phyloP scores from a whole-genome alignment of 768 basidiomycete species.

The Pisolithus orientalis region DNA sequence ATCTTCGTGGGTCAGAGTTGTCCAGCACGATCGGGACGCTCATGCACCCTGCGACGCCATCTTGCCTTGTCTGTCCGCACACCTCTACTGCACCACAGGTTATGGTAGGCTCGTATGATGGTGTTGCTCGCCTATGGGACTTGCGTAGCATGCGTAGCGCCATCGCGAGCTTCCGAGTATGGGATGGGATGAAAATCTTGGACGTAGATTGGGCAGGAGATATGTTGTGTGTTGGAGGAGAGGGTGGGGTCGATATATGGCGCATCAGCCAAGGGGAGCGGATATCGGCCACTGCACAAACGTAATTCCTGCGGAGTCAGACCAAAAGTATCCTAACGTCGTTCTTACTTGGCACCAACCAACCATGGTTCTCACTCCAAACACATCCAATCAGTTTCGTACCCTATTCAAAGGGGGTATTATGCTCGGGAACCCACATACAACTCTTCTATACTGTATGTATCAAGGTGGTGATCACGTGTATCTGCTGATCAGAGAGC shows the following conservation, averaged over 20 bases:
- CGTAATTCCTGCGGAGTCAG: not conserved
- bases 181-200: slow-evolving; percentile 57
- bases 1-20: slow-evolving; percentile 45
- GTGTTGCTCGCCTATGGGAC: slow-evolving; percentile 74
- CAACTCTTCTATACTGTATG: not conserved
- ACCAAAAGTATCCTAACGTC: not conserved
- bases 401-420: not conserved
- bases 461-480: not conserved
- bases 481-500: not conserved
- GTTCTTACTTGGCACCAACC: no score
- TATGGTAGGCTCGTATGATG: slow-evolving; percentile 72
- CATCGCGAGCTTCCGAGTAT: slow-evolving; percentile 56
- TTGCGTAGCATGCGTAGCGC: slow-evolving; percentile 61
- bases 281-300: not conserved
- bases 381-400: not conserved
- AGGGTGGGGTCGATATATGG: slow-evolving; percentile 64
- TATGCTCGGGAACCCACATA: not conserved
- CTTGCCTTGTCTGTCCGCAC: slow-evolving; percentile 41
- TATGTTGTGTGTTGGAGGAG: slow-evolving; percentile 53
- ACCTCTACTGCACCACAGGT: slow-evolving; percentile 41
- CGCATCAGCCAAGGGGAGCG: slow-evolving; percentile 34
- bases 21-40: slow-evolving; percentile 38
- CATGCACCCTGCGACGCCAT: slow-evolving; percentile 60
- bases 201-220: slow-evolving; percentile 53
- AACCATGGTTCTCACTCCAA: no score